Conservation (phyloP, 2,329 filamentous ascomycete genomes). For the Colletotrichum orchidophilum region DNA sequence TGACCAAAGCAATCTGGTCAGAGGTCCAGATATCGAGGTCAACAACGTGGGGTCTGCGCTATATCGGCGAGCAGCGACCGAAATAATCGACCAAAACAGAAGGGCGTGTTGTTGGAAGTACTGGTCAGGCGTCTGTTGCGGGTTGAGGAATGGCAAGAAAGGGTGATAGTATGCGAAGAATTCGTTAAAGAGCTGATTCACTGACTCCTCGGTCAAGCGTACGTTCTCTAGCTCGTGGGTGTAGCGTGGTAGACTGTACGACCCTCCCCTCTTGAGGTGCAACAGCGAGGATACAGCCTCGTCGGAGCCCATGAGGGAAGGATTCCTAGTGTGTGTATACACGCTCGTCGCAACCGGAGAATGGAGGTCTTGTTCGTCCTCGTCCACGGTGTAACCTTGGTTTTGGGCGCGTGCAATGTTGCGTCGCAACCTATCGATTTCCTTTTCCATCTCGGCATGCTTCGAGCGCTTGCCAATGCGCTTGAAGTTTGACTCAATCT, state of each 20-base stretch:
- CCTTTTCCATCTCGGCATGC: constrained; percentile 87
- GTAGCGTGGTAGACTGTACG: constrained; percentile 67
- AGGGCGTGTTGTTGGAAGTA: constrained; percentile 82
- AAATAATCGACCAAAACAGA: constrained; percentile 86
- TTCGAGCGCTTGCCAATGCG: constrained; percentile 83
- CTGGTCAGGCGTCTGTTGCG: constrained; percentile 72
- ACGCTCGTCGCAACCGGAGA: constrained; percentile 67
- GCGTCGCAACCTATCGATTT: constrained; percentile 75
- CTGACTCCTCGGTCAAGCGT: constrained; percentile 70
- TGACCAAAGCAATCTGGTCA: constrained; percentile 79
- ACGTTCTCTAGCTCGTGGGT: constrained; percentile 71
- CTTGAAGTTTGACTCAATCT: constrained; percentile 90
- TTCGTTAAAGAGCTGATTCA: constrained; percentile 73
- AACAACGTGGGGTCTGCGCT: constrained; percentile 70
- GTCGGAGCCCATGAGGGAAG: constrained; percentile 73
- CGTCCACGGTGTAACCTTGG: constrained; percentile 64
- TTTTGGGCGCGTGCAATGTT: constrained; percentile 68
- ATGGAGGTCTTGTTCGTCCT: constrained; percentile 66
- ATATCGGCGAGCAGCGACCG: constrained; percentile 79
- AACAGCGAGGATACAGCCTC: constrained; percentile 74
- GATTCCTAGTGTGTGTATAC: constrained; percentile 69
- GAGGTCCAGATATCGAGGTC: constrained; percentile 71
- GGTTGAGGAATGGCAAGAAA: constrained; percentile 79
- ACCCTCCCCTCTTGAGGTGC: constrained; percentile 72
- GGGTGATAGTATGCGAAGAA: constrained; percentile 82